A percentile compares a stretch with the other conserved stretches of the same genome.
phyloP scores from a whole-genome alignment of 2,329 filamentous ascomycete genomes.

The Cytospora paraplurivora region DNA sequence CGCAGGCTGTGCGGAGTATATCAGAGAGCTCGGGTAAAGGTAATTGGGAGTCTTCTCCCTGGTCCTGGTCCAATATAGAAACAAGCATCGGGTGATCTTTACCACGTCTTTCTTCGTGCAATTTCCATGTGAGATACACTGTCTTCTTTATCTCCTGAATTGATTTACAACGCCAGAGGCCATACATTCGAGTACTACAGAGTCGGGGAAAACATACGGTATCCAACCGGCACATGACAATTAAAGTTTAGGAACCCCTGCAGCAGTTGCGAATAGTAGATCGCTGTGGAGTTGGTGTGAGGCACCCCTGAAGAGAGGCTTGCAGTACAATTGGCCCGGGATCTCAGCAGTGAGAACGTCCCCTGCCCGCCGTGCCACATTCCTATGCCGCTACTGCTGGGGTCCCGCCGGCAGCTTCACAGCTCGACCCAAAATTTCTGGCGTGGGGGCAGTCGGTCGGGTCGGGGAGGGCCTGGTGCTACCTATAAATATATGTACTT shows the following conservation, averaged over 20 bases:
- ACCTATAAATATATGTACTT: conserved; percentile 5
- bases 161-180: no score
- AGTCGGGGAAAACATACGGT: background rate
- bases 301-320: conserved; percentile 1
- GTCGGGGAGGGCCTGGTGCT: background rate
- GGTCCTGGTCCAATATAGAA: conserved; percentile 20
- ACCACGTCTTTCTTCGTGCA: background rate
- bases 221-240: conserved; percentile 10
- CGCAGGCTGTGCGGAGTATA: conserved; percentile 1
- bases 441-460: conserved; percentile 18
- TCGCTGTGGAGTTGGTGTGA: background rate
- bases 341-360: conserved; percentile 15
- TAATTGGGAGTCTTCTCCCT: conserved; percentile 17
- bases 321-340: conserved; percentile 13
- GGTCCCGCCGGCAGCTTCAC: conserved; percentile 15
- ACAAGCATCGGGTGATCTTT: conserved; percentile 16
- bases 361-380: conserved; percentile 14
- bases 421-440: conserved; percentile 22
- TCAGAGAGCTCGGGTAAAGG: conserved; percentile 14
- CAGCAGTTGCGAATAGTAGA: conserved; percentile 3
- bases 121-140: conserved; percentile 1
- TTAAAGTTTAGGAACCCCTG: conserved; percentile 15
- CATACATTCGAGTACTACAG: no score
- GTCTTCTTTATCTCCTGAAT: background rate
- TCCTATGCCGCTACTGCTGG: conserved; percentile 14